These are phyloP conservation scores for Ustilago shanxiensis DNA, from an alignment of 1,284 basidiomycete species.

Conservation along the genomic window DNA sequence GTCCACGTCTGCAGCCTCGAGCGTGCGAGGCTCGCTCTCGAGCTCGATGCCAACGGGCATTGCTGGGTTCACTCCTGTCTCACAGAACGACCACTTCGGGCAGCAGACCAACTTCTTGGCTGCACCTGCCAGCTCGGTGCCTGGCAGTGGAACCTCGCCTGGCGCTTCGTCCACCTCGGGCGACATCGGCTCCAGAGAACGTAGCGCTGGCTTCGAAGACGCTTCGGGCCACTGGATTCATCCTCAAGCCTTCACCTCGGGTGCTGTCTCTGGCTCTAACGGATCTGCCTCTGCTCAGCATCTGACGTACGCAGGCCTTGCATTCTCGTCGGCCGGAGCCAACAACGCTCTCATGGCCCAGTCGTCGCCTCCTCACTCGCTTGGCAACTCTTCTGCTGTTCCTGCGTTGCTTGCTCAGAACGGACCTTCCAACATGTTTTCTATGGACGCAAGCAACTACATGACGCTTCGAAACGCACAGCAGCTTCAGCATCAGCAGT, in stretches of 20 bases:
- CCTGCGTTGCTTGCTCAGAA: conserved; percentile 19
- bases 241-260: conserved; percentile 13
- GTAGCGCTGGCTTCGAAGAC: conserved; percentile 21
- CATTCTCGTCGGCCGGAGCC: conserved; percentile 25
- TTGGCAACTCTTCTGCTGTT: conserved; percentile 2
- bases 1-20: conserved; percentile 34
- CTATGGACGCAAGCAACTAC: conserved; percentile 32
- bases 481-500: conserved; percentile 31
- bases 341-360: conserved; percentile 19
- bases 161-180: conserved; percentile 36
- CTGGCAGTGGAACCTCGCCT: conserved; percentile 29
- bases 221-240: conserved; percentile 31
- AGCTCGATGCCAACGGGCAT: conserved; percentile 33
- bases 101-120: conserved; percentile 17
- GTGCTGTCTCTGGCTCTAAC: not conserved
- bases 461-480: conserved; percentile 38
- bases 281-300: conserved; percentile 11
- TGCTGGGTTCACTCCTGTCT: conserved; percentile 33
- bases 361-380: conserved; percentile 14
- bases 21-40: conserved; percentile 33
- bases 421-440: conserved; percentile 28
- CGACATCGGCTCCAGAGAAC: conserved; percentile 21
- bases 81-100: conserved; percentile 18
- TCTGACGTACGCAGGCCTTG: conserved; percentile 35
- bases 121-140: conserved; percentile 11